Conservation (phyloP, 495 filamentous ascomycete genomes). For the Neurospora discreta region DNA sequence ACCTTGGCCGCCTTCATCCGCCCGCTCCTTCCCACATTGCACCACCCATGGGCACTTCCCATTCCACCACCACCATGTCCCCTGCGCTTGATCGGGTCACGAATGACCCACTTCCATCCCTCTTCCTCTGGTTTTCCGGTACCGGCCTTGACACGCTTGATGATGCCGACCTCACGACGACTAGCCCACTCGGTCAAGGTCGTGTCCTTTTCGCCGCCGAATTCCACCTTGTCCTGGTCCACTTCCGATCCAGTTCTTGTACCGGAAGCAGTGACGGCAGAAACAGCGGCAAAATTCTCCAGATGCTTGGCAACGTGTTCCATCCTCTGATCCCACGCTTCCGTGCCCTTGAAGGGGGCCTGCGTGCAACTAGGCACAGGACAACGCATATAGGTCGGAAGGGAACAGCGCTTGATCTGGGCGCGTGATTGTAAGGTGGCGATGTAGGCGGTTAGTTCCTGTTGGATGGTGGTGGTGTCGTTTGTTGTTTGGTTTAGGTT, state of each 20-base stretch:
- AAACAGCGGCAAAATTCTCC: slow-evolving; percentile 39
- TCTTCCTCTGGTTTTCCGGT: too few species aligned
- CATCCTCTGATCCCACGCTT: slow-evolving; percentile 74
- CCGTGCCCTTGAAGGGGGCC: slow-evolving; percentile 44
- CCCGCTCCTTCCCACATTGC: neutral
- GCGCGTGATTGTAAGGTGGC: slow-evolving; percentile 44
- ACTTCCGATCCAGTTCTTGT: neutral
- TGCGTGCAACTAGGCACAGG: slow-evolving; percentile 22
- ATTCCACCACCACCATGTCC: neutral
- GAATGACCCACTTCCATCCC: neutral
- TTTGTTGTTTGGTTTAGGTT: neutral
- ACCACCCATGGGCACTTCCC: neutral
- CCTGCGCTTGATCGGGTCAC: neutral
- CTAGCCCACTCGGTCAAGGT: slow-evolving; percentile 37
- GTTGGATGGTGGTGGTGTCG: neutral
- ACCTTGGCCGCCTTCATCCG: neutral
- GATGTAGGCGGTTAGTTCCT: neutral
- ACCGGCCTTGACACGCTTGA: slow-evolving; percentile 7
- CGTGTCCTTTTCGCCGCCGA: slow-evolving; percentile 26
- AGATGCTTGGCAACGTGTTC: slow-evolving; percentile 85
- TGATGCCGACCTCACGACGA: slow-evolving; percentile 27
- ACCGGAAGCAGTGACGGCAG: neutral
- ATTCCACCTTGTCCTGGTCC: slow-evolving; percentile 11
- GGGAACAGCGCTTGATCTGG: slow-evolving; percentile 43
- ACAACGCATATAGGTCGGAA: slow-evolving; percentile 54